Evolutionary conservation across 2,329 filamentous ascomycete species (phyloP).

Genomic region (Colletotrichum plurivorum): DNA sequence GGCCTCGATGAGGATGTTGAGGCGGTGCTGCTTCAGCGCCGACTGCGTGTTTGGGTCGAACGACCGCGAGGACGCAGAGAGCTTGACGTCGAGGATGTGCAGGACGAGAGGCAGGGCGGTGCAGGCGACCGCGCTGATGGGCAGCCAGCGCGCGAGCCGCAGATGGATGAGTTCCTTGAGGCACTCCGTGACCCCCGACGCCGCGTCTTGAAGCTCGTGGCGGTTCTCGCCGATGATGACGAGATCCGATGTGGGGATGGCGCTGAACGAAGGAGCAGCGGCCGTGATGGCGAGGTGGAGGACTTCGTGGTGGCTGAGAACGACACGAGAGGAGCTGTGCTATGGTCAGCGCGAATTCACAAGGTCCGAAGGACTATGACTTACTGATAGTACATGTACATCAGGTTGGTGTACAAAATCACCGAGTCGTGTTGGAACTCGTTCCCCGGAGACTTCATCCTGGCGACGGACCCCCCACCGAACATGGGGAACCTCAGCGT

Average conservation of each 20-base stretch:
- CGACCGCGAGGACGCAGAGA: conserved; percentile 44
- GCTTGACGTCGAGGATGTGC: conserved; percentile 52
- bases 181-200: conserved; percentile 59
- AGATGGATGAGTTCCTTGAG: conserved; percentile 62
- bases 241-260: conserved; percentile 48
- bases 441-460: conserved; percentile 44
- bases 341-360: conserved; percentile 26
- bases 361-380: conserved; percentile 33
- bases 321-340: conserved; percentile 57
- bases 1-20: conserved; percentile 60
- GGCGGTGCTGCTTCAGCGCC: conserved; percentile 58
- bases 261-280: conserved; percentile 51
- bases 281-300: conserved; percentile 59
- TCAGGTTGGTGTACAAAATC: conserved; percentile 61
- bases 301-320: conserved; percentile 62
- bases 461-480: conserved; percentile 48
- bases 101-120: conserved; percentile 52
- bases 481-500: conserved; percentile 56
- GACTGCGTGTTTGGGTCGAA: conserved; percentile 51
- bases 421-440: conserved; percentile 57
- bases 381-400: conserved; percentile 68
- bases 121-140: conserved; percentile 59
- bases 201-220: conserved; percentile 60
- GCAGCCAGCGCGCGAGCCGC: conserved; percentile 60
- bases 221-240: conserved; percentile 56